Conservation (phyloP, 768 basidiomycete genomes). For the Macrolepiota dolichaula region DNA sequence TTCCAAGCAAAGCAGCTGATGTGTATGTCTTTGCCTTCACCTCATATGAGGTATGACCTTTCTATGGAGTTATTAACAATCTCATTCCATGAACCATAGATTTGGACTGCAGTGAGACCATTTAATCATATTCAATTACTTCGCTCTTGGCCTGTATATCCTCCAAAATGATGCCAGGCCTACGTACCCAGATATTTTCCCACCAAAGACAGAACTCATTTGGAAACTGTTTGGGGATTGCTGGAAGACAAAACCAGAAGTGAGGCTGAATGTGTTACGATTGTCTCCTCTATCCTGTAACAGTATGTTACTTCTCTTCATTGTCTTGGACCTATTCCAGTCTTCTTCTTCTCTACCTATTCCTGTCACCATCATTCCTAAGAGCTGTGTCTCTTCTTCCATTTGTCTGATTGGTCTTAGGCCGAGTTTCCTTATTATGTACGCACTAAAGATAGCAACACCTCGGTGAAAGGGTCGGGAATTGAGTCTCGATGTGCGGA, state of each 20-base stretch:
- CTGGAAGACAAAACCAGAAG: not conserved
- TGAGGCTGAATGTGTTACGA: no score
- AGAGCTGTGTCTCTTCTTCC: no score
- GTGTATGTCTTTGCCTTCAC: slow-evolving; percentile 17
- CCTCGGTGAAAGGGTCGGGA: no score
- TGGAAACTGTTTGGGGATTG: not conserved
- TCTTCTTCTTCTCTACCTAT: no score
- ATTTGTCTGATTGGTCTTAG: no score
- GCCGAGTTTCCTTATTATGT: no score
- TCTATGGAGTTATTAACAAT: not conserved
- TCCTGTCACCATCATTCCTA: no score
- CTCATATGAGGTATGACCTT: slow-evolving; percentile 13
- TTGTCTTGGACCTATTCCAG: no score
- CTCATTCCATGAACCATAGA: not conserved
- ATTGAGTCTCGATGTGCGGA: no score
- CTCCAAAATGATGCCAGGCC: not conserved
- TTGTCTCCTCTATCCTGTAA: no score
- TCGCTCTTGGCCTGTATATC: not conserved
- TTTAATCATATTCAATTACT: not conserved
- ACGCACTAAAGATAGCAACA: no score
- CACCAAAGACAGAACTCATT: not conserved
- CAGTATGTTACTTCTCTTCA: no score
- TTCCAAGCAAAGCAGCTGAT: slow-evolving; percentile 16
- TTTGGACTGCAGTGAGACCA: not conserved
- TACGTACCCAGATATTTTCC: not conserved